Percentiles rank a stretch among this genome's conserved stretches.
Evolutionary conservation across 2,329 filamentous ascomycete genomes (phyloP).

Genomic region (Chrysoporthe puriensis): DNA sequence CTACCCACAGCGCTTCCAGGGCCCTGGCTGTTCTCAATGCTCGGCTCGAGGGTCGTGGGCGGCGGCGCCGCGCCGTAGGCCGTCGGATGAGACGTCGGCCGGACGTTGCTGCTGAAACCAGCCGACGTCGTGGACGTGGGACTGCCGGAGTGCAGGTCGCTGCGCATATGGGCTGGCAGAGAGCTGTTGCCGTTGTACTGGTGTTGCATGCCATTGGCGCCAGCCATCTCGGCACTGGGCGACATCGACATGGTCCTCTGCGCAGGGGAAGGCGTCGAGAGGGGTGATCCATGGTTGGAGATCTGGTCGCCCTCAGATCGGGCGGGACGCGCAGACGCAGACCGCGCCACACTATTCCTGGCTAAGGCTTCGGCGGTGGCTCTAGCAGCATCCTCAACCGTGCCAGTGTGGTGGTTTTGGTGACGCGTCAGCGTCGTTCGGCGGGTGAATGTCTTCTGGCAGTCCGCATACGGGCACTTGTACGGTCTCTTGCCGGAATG

Average conservation of each 20-base stretch:
- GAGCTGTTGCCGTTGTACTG: slow-evolving; percentile 78
- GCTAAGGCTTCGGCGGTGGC: slow-evolving; percentile 87
- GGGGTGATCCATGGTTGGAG: slow-evolving; percentile 72
- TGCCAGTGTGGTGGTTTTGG: slow-evolving; percentile 94
- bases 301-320: slow-evolving; percentile 73
- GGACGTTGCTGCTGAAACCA: slow-evolving; percentile 59
- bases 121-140: slow-evolving; percentile 69
- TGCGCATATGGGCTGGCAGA: slow-evolving; percentile 80
- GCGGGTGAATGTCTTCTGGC: slow-evolving; percentile 97
- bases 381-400: slow-evolving; percentile 88
- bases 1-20: slow-evolving; percentile 75
- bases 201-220: slow-evolving; percentile 70
- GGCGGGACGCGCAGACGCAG: slow-evolving; percentile 48
- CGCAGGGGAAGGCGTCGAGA: slow-evolving; percentile 82
- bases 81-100: slow-evolving; percentile 84
- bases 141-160: slow-evolving; percentile 72
- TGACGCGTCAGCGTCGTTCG: slow-evolving; percentile 94
- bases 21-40: slow-evolving; percentile 74
- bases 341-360: slow-evolving; percentile 41
- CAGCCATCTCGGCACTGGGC: slow-evolving; percentile 74
- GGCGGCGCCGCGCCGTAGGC: slow-evolving; percentile 72
- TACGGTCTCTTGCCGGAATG: slow-evolving; percentile 96
- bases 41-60: slow-evolving; percentile 78
- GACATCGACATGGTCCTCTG: slow-evolving; percentile 81
- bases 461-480: slow-evolving; percentile 96